Evolutionary conservation across 176 grass and related monocot genomes (phyloP).

Genomic region (Musa acuminata): DNA sequence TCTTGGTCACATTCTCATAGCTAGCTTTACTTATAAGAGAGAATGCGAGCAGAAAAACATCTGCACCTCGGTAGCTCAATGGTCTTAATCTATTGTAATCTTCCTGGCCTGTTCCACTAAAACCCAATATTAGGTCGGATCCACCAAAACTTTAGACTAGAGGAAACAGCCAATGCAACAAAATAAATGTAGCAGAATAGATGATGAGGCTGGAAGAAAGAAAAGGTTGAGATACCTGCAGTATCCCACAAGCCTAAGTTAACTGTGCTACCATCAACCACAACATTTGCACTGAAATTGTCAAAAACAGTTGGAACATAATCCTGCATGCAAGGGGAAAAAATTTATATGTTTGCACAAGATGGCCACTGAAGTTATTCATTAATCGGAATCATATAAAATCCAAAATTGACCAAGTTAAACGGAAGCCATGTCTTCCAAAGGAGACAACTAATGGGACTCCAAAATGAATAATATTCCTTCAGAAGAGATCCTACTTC

Average conservation of each 20-base stretch:
- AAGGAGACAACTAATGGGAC: too few species aligned
- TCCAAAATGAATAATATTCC: too few species aligned
- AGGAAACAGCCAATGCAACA: background rate
- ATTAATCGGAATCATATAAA: background rate
- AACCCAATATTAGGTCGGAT: background rate
- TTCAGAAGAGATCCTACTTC: too few species aligned
- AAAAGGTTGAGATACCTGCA: constrained; percentile 16
- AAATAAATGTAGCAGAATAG: too few species aligned
- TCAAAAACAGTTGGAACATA: constrained; percentile 30
- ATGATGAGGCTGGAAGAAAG: background rate
- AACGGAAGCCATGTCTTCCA: too few species aligned
- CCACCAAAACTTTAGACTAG: background rate
- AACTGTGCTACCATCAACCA: constrained; percentile 36
- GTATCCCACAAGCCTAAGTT: constrained; percentile 40
- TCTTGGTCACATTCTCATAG: constrained; percentile 47
- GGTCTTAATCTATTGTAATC: constrained; percentile 52
- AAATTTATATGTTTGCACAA: background rate
- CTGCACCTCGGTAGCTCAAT: constrained; percentile 45
- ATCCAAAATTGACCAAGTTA: background rate
- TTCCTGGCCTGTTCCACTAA: constrained; percentile 38
- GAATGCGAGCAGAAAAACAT: constrained; percentile 43
- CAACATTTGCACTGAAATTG: constrained; percentile 27
- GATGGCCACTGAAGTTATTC: too few species aligned
- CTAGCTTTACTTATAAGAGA: constrained; percentile 48
- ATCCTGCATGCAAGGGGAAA: constrained; percentile 10